These are phyloP conservation scores for Geotrichum citri-aurantii DNA, from an alignment of 1,139 yeast species.

Conservation along the genomic window DNA sequence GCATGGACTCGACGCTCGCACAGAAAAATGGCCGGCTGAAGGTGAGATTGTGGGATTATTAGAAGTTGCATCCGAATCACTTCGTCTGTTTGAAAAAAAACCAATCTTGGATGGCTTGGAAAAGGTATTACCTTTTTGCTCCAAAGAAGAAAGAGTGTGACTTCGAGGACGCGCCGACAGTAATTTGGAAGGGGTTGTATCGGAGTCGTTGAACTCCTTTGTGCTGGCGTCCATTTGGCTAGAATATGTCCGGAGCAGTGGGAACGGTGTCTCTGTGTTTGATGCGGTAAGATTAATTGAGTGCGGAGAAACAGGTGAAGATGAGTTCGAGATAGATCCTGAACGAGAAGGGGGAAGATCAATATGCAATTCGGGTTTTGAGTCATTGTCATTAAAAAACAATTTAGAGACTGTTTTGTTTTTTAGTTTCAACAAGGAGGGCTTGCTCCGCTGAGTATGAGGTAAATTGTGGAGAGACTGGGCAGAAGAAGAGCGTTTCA, in stretches of 20 bases:
- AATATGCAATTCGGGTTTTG: background rate
- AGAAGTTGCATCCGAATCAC: constrained; percentile 15
- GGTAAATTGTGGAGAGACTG: constrained; percentile 4
- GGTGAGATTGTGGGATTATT: background rate
- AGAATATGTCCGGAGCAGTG: constrained; percentile 1
- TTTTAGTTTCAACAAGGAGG: constrained; percentile 20
- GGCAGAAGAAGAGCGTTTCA: constrained; percentile 11
- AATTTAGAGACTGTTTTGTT: constrained; percentile 22
- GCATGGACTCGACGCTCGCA: constrained; percentile 1
- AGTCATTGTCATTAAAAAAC: constrained; percentile 17
- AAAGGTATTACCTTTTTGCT: constrained; percentile 14
- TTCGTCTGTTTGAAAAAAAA: constrained; percentile 10
- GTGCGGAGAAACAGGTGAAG: constrained; percentile 15
- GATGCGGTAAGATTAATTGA: constrained; percentile 14
- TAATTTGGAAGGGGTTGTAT: background rate
- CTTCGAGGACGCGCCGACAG: constrained; percentile 23
- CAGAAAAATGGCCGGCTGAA: background rate
- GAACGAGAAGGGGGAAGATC: constrained; percentile 1
- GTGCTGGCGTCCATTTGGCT: constrained; percentile 10
- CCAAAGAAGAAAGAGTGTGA: constrained; percentile 25
- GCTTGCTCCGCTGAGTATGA: constrained; percentile 10
- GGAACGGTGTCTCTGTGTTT: constrained; percentile 4
- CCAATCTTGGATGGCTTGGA: constrained; percentile 8
- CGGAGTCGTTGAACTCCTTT: background rate
- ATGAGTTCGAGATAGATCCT: background rate